phyloP scores from a whole-genome alignment of 345 rosid species.

The Syzygium jambos region DNA sequence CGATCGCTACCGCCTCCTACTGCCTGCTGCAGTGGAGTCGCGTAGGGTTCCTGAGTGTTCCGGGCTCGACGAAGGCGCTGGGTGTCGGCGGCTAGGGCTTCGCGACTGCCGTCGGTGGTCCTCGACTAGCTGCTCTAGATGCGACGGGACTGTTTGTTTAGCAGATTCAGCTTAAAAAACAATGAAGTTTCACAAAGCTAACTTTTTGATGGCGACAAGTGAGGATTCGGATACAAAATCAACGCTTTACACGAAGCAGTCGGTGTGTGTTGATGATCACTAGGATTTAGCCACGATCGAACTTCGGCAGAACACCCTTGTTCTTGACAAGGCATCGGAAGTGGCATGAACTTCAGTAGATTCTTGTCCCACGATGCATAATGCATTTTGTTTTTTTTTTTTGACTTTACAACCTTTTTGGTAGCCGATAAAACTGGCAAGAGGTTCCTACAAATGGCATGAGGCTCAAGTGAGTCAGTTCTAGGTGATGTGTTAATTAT shows the following conservation, averaged over 20 bases:
- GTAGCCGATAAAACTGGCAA: neutral
- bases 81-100: neutral
- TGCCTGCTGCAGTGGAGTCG: neutral
- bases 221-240: neutral
- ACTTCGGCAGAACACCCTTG: neutral
- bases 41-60: neutral
- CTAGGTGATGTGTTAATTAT: neutral
- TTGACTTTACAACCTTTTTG: neutral
- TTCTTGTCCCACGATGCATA: neutral
- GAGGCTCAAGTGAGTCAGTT: neutral
- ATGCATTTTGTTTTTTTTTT: neutral
- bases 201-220: neutral
- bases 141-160: neutral
- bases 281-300: neutral
- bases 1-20: neutral
- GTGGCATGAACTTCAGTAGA: neutral
- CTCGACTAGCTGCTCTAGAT: neutral
- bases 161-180: neutral
- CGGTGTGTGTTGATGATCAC: neutral
- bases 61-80: neutral
- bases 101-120: neutral
- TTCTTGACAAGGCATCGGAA: neutral
- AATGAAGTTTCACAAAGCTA: neutral
- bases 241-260: neutral
- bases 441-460: neutral